Base-by-base conservation (phyloP, 176 grass and related monocot genomes). In the Dendrocalamus sinicus region DNA sequence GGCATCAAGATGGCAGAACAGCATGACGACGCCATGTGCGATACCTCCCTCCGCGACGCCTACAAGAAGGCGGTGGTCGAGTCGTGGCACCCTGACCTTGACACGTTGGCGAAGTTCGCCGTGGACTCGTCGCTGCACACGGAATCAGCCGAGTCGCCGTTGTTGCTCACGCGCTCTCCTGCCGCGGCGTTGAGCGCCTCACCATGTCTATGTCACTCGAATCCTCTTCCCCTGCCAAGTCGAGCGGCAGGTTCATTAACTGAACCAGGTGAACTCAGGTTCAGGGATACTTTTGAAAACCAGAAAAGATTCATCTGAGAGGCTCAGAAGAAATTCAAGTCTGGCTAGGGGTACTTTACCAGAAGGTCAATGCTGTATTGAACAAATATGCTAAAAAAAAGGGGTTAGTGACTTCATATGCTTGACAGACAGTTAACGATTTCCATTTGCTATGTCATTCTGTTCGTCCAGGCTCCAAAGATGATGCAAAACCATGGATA, bases 241-340 rank as follows among this genome's bases (percentile, higher is more conserved):
- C 59, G 75, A 79, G 20, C 19, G 59, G 35, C n/a, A 24, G 17
- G 8, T 23, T 26, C 30, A 14, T 7, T 19, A 48, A 0, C 9
- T 1, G 24, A 48, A 71, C 24, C 4, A 40, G 44, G 19, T 4
- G 12, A 6, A 11, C 16, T 30, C 16, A 67, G 17, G 55, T 20
- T 78, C 75, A 26, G n/a, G 9, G 37, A 44, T 44, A 12, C 40
- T 84, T 8, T 76, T 57, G n/a, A 20, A 24, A 67, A 35, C 51
- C 63, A 77, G 51, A 85, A 85, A 85, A 77, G 7, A 12, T 85
- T 85, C 63, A 57, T 76, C 19, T 54, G 0, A 23, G 71, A 41
- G 7, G 43, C 55, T n/a, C 24, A 46, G 19, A 77, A 68, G 4
- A 85, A 77, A 39, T 59, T 77, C 46, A 75, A 77, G 16, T 63